Base-by-base conservation (phyloP, 768 basidiomycete genomes). In the Vishniacozyma victoriae region DNA sequence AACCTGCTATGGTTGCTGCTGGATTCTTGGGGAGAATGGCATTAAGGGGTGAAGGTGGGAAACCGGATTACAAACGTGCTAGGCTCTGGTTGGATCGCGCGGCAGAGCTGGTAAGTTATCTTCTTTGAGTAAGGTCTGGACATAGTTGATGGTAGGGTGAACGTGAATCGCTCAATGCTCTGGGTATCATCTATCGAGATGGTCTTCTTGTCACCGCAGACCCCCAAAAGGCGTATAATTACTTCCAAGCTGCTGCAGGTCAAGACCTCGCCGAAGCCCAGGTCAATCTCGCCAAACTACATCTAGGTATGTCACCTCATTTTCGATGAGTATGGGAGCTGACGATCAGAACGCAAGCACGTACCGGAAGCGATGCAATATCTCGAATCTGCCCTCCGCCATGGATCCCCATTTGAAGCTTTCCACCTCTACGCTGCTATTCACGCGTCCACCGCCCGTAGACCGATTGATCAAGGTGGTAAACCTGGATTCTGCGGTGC, bases 71-170 rank as follows among this genome's bases (percentile, higher is more conserved):
- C 16, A 75, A 77, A 22, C 71, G 80, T 54, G 92, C 89, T 7
- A 88, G 83, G 75, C 79, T 92, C 75, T 99, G 95, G 95, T 92
- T 92, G 59, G 87, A 90, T 59, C 78, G 95, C 44, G 93, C 87
- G 1, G 63, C 61, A 2, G 69, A 67, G 29, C 40, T 70, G 39
- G 68, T 70, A 46, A 55, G 68, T 64, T 26, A 0, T 16, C 29
- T 31, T n/a, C n/a, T 6, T n/a, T 16, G n/a, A 33, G n/a, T n/a
- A 35, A 11, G 14, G 14, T 22, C 14, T 43, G 19, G 33, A 35
- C 16, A 35, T 22, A 40, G 20, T 14, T 80, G 78, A 12, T 79
- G 80, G 35, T 79, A 83, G 62, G 83, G 82, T 20, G 93, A 99
- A 61, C 79, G 83, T 49, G 93, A 97, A 70, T 85, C 83, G 55